phyloP scores from a whole-genome alignment of 805 yeast species.

The Hanseniaspora pseudoguilliermondii region DNA sequence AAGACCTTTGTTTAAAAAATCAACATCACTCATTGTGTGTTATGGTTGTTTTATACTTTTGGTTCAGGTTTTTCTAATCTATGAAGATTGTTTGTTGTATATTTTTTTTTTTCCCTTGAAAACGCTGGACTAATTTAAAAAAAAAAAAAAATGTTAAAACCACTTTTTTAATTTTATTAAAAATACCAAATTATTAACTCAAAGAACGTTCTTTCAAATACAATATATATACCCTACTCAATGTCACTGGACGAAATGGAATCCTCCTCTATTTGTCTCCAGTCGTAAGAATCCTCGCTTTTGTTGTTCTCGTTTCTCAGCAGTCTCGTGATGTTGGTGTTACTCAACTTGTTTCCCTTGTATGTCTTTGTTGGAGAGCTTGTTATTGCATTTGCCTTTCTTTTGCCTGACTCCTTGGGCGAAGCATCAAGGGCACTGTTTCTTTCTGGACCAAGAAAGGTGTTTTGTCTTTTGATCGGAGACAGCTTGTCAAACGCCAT shows the following conservation, averaged over 20 bases:
- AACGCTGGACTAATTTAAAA: too few species aligned
- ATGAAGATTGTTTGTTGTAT: neutral
- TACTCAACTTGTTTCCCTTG: neutral
- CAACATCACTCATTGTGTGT: slow-evolving; percentile 37
- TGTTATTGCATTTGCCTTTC: slow-evolving; percentile 5
- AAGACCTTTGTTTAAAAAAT: slow-evolving; percentile 87
- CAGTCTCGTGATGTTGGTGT: neutral
- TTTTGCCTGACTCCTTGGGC: neutral
- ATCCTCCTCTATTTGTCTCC: slow-evolving; percentile 9
- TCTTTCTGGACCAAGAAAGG: neutral
- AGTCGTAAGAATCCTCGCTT: slow-evolving; percentile 3
- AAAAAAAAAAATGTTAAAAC: too few species aligned
- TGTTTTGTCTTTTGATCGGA: slow-evolving; percentile 7
- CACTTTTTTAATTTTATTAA: too few species aligned
- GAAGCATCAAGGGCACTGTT: neutral
- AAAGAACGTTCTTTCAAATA: too few species aligned
- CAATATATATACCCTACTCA: neutral
- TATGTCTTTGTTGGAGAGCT: slow-evolving; percentile 8
- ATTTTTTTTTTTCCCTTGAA: neutral
- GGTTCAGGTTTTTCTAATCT: neutral
- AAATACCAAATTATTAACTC: neutral
- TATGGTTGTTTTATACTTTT: neutral
- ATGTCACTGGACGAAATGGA: neutral
- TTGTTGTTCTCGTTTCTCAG: neutral
- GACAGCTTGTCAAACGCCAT: slow-evolving; percentile 5